These are phyloP conservation scores for Xerophyta viscosa DNA, from an alignment of 106 monocot species.

Conservation along the genomic window DNA sequence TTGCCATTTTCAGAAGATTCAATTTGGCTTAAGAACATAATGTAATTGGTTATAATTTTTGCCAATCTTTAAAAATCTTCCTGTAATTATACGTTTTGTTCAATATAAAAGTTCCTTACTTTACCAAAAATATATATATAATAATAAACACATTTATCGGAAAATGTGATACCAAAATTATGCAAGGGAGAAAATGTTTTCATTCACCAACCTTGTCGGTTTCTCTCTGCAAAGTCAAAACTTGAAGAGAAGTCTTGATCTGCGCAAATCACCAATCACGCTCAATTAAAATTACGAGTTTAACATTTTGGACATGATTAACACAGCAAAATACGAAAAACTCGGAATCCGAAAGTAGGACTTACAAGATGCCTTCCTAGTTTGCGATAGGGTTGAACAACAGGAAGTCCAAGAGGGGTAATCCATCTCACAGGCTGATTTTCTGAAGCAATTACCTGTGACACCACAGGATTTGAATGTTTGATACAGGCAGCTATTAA, in stretches of 20 bases:
- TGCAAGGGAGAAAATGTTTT: not conserved
- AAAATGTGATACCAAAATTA: too few species aligned
- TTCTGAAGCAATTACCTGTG: constrained; percentile 83
- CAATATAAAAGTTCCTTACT: too few species aligned
- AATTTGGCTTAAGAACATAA: too few species aligned
- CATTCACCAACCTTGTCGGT: constrained; percentile 59
- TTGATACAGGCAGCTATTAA: too few species aligned
- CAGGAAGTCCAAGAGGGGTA: constrained; percentile 96
- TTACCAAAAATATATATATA: too few species aligned
- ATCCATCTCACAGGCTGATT: constrained; percentile 91
- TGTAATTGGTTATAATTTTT: too few species aligned
- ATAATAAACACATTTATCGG: too few species aligned
- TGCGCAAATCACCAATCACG: constrained; percentile 16
- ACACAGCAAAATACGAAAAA: not conserved
- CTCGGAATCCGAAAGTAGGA: not conserved
- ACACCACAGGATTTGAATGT: too few species aligned
- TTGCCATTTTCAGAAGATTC: too few species aligned
- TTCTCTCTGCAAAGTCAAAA: constrained; percentile 85
- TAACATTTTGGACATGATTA: not conserved
- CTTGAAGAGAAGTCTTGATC: constrained; percentile 95
- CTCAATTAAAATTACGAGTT: too few species aligned
- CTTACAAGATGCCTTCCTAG: constrained; percentile 73
- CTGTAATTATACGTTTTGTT: too few species aligned
- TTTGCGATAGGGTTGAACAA: constrained; percentile 94
- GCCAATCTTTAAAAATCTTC: too few species aligned